phyloP scores from a whole-genome alignment of 306 rosid genomes.

The Medicago ruthenica region DNA sequence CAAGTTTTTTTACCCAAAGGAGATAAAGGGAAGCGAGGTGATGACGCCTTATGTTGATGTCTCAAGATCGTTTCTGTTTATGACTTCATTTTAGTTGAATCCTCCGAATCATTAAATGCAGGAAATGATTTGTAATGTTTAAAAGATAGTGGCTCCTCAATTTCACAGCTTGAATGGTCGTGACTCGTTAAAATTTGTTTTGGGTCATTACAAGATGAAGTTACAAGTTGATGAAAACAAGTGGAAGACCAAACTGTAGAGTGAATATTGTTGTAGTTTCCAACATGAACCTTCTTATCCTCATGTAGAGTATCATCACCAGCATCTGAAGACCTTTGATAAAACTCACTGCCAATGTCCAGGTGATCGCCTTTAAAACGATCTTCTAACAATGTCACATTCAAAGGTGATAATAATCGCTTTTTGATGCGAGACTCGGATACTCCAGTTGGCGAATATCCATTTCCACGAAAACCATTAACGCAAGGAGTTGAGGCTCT shows the following conservation, averaged over 20 bases:
- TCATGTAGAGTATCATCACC: constrained; percentile 48
- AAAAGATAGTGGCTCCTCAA: constrained; percentile 42
- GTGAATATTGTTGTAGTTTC: constrained; percentile 37
- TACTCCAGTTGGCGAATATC: constrained; percentile 50
- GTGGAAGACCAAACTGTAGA: constrained; percentile 52
- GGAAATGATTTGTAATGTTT: constrained; percentile 42
- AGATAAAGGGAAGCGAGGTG: constrained; percentile 65
- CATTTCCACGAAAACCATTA: constrained; percentile 47
- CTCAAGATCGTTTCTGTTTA: too few relatives aligned
- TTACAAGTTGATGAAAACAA: constrained; percentile 52
- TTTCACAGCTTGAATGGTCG: constrained; percentile 44
- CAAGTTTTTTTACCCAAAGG: constrained; percentile 68
- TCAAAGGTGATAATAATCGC: constrained; percentile 64
- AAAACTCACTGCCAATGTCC: constrained; percentile 47
- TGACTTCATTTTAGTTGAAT: constrained; percentile 30
- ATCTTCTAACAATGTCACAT: constrained; percentile 56
- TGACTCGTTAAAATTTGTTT: constrained; percentile 43
- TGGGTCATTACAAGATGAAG: constrained; percentile 44
- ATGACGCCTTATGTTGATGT: constrained; percentile 44
- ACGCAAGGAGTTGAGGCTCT: constrained; percentile 46
- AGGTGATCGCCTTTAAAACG: constrained; percentile 51
- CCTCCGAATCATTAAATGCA: constrained; percentile 41
- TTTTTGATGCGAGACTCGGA: constrained; percentile 51
- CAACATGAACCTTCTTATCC: constrained; percentile 60
- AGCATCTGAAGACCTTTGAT: constrained; percentile 41